Conservation (phyloP, 2,329 filamentous ascomycete genomes). For the Cladophialophora yegresii region DNA sequence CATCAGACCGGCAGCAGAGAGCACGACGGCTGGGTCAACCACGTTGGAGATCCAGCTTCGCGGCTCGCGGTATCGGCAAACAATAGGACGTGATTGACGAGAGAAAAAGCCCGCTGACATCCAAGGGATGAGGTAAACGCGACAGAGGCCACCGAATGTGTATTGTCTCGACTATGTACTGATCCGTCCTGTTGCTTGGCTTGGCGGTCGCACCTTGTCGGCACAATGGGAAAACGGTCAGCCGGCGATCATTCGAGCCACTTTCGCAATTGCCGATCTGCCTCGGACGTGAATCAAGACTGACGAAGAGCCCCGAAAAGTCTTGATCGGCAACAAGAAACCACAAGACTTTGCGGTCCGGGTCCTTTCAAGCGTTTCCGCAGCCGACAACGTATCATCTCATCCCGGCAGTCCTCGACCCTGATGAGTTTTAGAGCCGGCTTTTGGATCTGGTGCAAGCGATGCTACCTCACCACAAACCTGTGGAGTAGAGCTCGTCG, state of each 20-base stretch:
- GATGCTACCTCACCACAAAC: constrained; percentile 13
- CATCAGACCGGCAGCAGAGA: background rate
- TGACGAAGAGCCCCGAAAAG: background rate
- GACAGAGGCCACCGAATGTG: background rate
- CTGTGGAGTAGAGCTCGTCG: background rate
- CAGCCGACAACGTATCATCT: background rate
- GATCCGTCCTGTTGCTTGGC: background rate
- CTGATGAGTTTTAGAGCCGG: constrained; percentile 6
- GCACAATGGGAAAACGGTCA: background rate
- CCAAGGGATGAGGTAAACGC: background rate
- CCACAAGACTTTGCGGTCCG: background rate
- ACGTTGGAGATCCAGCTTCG: background rate
- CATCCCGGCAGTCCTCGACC: background rate
- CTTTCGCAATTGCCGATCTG: constrained; percentile 1
- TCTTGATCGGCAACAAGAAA: constrained; percentile 3
- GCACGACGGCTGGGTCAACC: background rate
- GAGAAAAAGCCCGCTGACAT: background rate
- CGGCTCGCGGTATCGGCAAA: background rate
- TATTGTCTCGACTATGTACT: too few species aligned
- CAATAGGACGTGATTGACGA: background rate
- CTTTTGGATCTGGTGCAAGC: constrained; percentile 10
- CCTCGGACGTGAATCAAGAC: background rate
- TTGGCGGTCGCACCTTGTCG: background rate
- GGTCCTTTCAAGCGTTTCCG: background rate
- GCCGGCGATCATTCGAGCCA: background rate